Evolutionary conservation across 177 flowering plant species (phyloP), one percentile per base, ranked within the genome.

Genomic region (Tripterygium wilfordii): DNA sequence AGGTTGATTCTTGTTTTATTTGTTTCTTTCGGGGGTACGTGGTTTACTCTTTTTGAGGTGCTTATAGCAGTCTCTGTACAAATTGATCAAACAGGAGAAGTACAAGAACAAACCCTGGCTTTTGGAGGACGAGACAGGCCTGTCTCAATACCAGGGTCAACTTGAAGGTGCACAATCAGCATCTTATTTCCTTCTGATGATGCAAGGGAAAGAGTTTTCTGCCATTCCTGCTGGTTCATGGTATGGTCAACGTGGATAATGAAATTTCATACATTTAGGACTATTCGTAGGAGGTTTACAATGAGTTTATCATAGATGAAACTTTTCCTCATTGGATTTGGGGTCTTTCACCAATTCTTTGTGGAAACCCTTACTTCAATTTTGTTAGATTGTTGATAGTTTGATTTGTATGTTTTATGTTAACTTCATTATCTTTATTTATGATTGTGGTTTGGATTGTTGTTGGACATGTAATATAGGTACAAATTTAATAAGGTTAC

Each of bases 171-270:
- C 99, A 50, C 95, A 89, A 37, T 72, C 86, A 36, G 95, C 99
- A 33, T 79, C 77, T 30, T 94, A 89, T 64, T 94, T 84, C 60
- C 73, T 94, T 20, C 69, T 94, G 42, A 67, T 85, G 82, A 39
- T 72, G 77, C 89, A 89, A 56, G 89, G 84, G 39, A 89, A 79
- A 71, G 99, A 94, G 58, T 94, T 86, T 71, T 69, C 70, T 57
- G 99, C 97, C 25, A 81, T 86, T 46, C 99, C 99, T 56, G 99
- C 96, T 60, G 96, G 89, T 54, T 92, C 96, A 35, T 92, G 95
- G 96, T 88, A 77, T 58, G 74, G n/a, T n/a, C n/a, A n/a, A n/a
- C 28, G n/a, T 33, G 36, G 15, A 42, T 21, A 27, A n/a, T n/a
- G n/a, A n/a, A n/a, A n/a, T n/a, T n/a, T n/a, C n/a, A n/a, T n/a